Conservation (phyloP, 1,139 yeast species). For the Protomyces gravidus region DNA sequence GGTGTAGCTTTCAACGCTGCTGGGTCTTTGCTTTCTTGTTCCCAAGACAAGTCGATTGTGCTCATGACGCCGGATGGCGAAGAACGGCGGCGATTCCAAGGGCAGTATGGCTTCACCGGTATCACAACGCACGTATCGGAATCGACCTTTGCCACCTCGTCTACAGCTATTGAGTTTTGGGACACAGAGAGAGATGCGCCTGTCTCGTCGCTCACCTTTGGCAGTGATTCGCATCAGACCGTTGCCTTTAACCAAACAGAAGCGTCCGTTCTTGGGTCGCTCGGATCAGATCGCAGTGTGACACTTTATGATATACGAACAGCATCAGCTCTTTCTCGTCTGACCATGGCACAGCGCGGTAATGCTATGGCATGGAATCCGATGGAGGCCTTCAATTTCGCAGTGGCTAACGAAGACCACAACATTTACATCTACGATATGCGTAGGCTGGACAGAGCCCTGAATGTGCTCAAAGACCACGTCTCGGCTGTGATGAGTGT, state of each 20-base stretch:
- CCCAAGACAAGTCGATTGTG: conserved; percentile 84
- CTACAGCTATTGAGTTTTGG: conserved; percentile 85
- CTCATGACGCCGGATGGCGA: conserved; percentile 54
- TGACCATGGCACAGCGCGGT: conserved; percentile 71
- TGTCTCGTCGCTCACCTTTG: conserved; percentile 80
- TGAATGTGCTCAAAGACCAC: conserved; percentile 88
- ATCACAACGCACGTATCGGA: conserved; percentile 80
- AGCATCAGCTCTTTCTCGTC: conserved; percentile 86
- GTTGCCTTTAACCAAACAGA: conserved; percentile 89
- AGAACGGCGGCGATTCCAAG: conserved; percentile 64
- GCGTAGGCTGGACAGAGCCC: conserved; percentile 76
- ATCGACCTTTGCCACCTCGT: conserved; percentile 81
- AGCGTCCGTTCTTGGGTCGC: conserved; percentile 79
- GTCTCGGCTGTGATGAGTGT: conserved; percentile 93
- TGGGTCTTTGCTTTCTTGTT: conserved; percentile 71
- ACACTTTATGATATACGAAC: conserved; percentile 89
- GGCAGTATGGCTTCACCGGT: conserved; percentile 79
- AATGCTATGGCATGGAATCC: conserved; percentile 95
- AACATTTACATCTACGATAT: conserved; percentile 93
- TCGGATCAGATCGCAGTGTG: conserved; percentile 88
- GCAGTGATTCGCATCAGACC: conserved; percentile 79
- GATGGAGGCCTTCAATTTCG: conserved; percentile 93
- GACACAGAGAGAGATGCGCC: conserved; percentile 76
- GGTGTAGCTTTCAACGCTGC: conserved; percentile 78
- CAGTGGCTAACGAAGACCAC: conserved; percentile 90